Base-by-base conservation (phyloP, 208 protist genomes). In the Acanthamoeba royreba region DNA sequence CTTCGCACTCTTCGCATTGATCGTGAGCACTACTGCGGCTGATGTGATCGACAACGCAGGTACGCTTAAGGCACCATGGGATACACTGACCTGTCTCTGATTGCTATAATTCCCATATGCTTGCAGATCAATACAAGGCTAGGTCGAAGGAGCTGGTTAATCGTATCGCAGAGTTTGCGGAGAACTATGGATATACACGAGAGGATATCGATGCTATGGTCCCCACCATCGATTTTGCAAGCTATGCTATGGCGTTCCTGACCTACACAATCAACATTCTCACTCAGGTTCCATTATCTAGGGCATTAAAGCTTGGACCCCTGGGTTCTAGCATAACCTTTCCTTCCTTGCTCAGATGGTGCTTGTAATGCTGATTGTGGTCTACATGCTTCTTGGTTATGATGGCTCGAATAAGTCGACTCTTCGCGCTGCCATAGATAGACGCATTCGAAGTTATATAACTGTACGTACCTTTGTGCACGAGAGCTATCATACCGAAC, bases 381-480 rank as follows among this genome's bases (percentile, higher is more conserved):
- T 87, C 40, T 87, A 87, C 47, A 87, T 87, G 77, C 43, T 87
- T 25, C 77, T 87, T 17, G 77, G 42, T 28, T 87, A 87, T 53
- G 77, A 87, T 35, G 77, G 77, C 46, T 87, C 77, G n/a, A 87
- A 87, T 38, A 87, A 87, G 47, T 87, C 77, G 25, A 31, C n/a
- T 13, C 77, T 87, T 3, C 77, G 35, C 1, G 46, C 77, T 25
- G 31, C 17, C 25, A 87, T 87, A 28, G 77, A 87, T 38, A 22
- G 2, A 11, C 77, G 47, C 43, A 87, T 87, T 40, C 43, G 77
- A 25, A 87, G 35, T 28, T 87, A 87, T 19, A 87, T 87, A 13
- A 11, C 53, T 15, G 77, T 87, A 87, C 31, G 5, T 47, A 1
- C 4, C 40, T 88, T 33, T 8, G n/a, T 28, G 63, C 63, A 9